Conservation (phyloP, 2,329 filamentous ascomycete species). For the Calycina herbarum region DNA sequence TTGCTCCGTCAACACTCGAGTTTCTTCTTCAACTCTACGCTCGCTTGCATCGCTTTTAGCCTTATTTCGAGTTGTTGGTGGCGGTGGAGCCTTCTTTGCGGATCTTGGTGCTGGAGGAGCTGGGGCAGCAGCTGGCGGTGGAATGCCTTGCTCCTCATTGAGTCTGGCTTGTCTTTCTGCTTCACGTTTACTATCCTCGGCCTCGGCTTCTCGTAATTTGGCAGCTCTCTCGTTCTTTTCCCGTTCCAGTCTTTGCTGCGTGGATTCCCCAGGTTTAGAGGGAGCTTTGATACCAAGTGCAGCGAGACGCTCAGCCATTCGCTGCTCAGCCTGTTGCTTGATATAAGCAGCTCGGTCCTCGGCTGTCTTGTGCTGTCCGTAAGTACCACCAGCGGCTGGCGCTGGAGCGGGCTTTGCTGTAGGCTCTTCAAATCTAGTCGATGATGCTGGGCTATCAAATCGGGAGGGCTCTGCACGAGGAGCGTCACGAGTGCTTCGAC, state of each 20-base stretch:
- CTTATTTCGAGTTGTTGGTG: conserved; percentile 77
- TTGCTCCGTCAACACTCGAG: conserved; percentile 68
- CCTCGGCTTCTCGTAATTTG: conserved; percentile 84
- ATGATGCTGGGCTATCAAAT: conserved; percentile 40
- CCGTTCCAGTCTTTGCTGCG: conserved; percentile 82
- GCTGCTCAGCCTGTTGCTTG: conserved; percentile 93
- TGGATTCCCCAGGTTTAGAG: conserved; percentile 74
- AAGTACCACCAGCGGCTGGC: conserved; percentile 59
- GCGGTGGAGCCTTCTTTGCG: conserved; percentile 70
- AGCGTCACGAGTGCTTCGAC: conserved; percentile 39
- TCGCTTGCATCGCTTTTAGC: conserved; percentile 59
- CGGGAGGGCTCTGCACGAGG: conserved; percentile 41
- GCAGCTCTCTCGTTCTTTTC: conserved; percentile 86
- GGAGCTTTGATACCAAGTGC: conserved; percentile 88
- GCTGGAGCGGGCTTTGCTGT: conserved; percentile 50
- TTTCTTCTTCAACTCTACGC: conserved; percentile 60
- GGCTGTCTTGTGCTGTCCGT: conserved; percentile 82
- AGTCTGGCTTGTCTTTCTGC: conserved; percentile 68
- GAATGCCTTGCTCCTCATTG: conserved; percentile 37
- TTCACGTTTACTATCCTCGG: conserved; percentile 88
- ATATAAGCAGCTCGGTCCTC: conserved; percentile 95
- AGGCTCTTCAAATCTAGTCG: conserved; percentile 34
- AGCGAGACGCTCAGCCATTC: conserved; percentile 94
- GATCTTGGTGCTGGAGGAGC: conserved; percentile 20
- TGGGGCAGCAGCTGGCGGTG: conserved; percentile 29